Evolutionary conservation across 202 grass and related monocot genomes (phyloP).

Genomic region (Tripidium arundinaceum): DNA sequence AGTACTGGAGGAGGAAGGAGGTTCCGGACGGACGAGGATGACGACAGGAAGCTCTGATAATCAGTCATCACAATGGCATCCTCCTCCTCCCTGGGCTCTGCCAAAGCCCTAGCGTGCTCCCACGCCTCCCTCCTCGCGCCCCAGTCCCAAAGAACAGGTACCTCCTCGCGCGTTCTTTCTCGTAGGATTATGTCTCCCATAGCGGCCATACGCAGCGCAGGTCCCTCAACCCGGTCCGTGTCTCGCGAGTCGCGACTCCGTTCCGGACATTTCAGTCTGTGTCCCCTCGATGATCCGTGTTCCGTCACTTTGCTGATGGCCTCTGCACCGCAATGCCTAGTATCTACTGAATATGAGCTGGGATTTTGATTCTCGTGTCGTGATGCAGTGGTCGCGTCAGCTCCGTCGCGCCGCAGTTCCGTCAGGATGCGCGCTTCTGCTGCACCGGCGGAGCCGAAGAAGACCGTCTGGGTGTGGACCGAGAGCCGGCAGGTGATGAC

Average conservation of each 20-base stretch:
- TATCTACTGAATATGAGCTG: not conserved
- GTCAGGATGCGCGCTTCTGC: constrained; percentile 38
- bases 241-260: not conserved
- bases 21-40: not conserved
- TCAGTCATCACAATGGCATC: not conserved
- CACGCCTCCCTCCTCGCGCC: not conserved
- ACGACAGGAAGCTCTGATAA: not conserved
- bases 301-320: not conserved
- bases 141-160: constrained; percentile 25
- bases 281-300: not conserved
- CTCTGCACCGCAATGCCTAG: not conserved
- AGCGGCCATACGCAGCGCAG: not conserved
- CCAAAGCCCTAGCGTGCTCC: constrained; percentile 22
- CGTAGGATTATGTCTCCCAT: not conserved
- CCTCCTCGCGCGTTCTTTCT: not conserved
- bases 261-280: not conserved
- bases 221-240: not conserved
- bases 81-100: not conserved
- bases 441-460: constrained; percentile 17
- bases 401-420: not conserved
- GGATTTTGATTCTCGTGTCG: not conserved
- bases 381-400: constrained; percentile 25
- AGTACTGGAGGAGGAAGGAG: too few relatives aligned
- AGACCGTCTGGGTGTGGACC: constrained; percentile 92
- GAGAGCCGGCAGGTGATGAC: constrained; percentile 76